phyloP scores from a whole-genome alignment of 2,329 filamentous ascomycete genomes.

The Monilinia polystroma region DNA sequence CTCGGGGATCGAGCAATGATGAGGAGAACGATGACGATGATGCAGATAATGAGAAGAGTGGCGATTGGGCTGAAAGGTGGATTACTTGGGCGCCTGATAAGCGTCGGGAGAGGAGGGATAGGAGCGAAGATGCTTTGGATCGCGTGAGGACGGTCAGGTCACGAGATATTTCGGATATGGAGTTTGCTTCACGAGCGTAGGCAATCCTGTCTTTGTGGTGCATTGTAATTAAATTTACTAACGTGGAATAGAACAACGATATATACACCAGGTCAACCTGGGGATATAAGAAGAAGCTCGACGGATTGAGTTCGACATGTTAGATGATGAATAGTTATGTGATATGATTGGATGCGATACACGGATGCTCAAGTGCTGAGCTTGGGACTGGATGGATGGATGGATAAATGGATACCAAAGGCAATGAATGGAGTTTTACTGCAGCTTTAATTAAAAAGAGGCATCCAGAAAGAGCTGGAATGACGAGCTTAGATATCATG shows the following conservation, averaged over 20 bases:
- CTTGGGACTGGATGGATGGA: not conserved
- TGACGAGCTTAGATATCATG: not conserved
- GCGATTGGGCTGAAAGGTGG: slow-evolving; percentile 14
- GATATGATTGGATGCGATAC: not conserved
- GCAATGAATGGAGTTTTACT: not conserved
- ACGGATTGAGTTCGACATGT: not conserved
- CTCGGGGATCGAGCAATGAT: not conserved
- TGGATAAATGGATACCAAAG: not conserved
- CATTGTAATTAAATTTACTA: too few species aligned
- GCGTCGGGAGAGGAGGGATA: not conserved
- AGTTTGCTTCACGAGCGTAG: slow-evolving; percentile 7
- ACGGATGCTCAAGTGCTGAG: slow-evolving; percentile 11
- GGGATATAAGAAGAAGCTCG: slow-evolving; percentile 4
- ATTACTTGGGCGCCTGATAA: slow-evolving; percentile 14
- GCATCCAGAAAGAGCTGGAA: not conserved
- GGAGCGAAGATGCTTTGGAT: not conserved
- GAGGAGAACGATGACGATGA: not conserved
- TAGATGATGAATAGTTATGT: not conserved
- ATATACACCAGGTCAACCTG: slow-evolving; percentile 1
- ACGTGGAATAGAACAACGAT: slow-evolving; percentile 1
- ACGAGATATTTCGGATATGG: slow-evolving; percentile 6
- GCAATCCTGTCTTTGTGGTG: not conserved
- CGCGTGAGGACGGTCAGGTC: not conserved
- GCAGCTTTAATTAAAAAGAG: not conserved
- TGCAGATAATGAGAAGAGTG: not conserved